Base-by-base conservation (phyloP, 805 yeast genomes). In the Candida easanensis region DNA sequence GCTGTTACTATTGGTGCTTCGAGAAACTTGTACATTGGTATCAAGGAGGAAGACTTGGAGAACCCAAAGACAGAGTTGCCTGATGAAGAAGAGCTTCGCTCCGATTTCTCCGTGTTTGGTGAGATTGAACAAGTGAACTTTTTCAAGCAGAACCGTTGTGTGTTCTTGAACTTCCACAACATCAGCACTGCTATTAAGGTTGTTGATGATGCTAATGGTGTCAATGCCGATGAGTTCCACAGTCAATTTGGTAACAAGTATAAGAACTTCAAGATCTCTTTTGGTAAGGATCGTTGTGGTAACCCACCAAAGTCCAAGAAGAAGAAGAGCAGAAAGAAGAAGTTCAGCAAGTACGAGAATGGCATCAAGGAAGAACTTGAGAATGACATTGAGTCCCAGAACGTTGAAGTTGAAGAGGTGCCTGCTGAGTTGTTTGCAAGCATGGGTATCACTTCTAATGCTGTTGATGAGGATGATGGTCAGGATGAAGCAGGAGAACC, bases 261-360 rank as follows among this genome's bases (percentile, higher is more conserved):
- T 54, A 54, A 54, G 33, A 66, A 70, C 4, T 77, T 79, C 52
- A 78, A 79, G 46, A 78, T 85, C 35, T 76, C 78, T 38, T 85
- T 74, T 62, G 95, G 88, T 36, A 82, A 82, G 54, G 95, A 85
- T 63, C 71, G 95, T 57, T 85, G 95, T 66, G 95, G 84, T 3
- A 84, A 84, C 56, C 87, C 76, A 25, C 83, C 80, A 46, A 84
- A 76, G 65, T 55, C 59, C 42, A 72, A 54, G 57, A 66, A 63
- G 50, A 66, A 54, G 57, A 69, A 58, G 58, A 66, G 50, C 55
- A 58, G 42, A 39, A 49, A 54, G 46, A 42, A 61, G 33, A 42
- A 22, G 18, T 18, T 25, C 10, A 36, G 17, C 27, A 40, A 33
- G 8, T 33, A 17, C 8, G 18, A 20, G 7, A 39, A 27, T 37